Evolutionary conservation across 176 grass and related monocot species (phyloP).

Genomic region (Secale cereale): DNA sequence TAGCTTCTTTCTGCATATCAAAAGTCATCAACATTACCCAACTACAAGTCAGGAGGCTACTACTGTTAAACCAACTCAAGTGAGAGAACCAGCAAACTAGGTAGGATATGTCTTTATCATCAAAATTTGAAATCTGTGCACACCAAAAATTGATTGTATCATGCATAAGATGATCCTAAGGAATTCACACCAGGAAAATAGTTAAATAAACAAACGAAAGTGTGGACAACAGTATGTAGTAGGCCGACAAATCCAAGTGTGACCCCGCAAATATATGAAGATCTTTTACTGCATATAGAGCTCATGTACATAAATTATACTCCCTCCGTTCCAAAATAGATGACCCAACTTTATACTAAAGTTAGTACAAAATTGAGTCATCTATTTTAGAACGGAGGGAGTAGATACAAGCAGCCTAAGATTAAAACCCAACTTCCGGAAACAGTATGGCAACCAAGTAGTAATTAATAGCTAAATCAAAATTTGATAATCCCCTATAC

Average conservation of each 20-base stretch:
- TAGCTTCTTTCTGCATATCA: background rate
- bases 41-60: background rate
- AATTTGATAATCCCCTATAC: background rate
- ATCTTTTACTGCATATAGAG: background rate
- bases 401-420: background rate
- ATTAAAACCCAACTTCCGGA: background rate
- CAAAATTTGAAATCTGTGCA: background rate
- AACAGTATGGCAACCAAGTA: background rate
- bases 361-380: too few species aligned
- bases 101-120: background rate
- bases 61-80: background rate
- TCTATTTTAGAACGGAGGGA: too few species aligned
- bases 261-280: too few species aligned
- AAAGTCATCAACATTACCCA: background rate
- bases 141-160: too few species aligned
- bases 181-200: background rate
- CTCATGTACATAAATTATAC: slow-evolving; percentile 9
- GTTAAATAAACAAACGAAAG: background rate
- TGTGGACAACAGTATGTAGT: background rate
- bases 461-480: background rate
- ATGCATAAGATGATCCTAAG: background rate
- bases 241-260: background rate
- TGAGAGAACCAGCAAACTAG: background rate
- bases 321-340: too few species aligned
- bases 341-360: too few species aligned